Evolutionary conservation across 176 grass and related monocot species (phyloP).

Genomic region (Leersia perrieri): DNA sequence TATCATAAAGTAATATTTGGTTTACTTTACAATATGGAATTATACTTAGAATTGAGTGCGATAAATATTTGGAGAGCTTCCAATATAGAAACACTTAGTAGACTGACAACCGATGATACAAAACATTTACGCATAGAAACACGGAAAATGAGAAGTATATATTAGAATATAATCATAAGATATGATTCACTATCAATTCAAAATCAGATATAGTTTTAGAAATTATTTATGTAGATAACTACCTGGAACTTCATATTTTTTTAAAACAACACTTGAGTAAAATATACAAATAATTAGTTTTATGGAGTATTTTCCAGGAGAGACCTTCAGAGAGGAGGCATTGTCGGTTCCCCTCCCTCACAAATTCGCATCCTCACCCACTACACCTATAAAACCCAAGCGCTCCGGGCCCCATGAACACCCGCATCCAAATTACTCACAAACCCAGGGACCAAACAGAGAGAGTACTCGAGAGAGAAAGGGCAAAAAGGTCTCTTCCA

Average conservation of each 20-base stretch:
- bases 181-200: background rate
- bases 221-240: background rate
- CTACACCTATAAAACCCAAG: background rate
- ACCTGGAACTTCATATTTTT: background rate
- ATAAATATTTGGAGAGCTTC: too few species aligned
- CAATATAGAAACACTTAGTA: too few species aligned
- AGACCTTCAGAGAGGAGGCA: background rate
- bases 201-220: background rate
- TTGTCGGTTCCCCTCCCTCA: too few species aligned
- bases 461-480: background rate
- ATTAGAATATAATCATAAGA: too few species aligned
- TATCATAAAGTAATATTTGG: too few species aligned
- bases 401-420: background rate
- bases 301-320: background rate
- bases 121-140: too few species aligned
- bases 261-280: background rate
- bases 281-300: background rate
- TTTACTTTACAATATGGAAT: too few species aligned
- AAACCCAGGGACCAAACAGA: background rate
- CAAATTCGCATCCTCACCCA: background rate
- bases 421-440: background rate
- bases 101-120: too few species aligned
- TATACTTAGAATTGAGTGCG: too few species aligned
- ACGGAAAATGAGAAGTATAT: too few species aligned
- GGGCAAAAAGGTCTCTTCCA: background rate